These are phyloP conservation scores for Mortierella sp. DNA, from an alignment of 371 early-diverging fungal genomes.

Conservation along the genomic window DNA sequence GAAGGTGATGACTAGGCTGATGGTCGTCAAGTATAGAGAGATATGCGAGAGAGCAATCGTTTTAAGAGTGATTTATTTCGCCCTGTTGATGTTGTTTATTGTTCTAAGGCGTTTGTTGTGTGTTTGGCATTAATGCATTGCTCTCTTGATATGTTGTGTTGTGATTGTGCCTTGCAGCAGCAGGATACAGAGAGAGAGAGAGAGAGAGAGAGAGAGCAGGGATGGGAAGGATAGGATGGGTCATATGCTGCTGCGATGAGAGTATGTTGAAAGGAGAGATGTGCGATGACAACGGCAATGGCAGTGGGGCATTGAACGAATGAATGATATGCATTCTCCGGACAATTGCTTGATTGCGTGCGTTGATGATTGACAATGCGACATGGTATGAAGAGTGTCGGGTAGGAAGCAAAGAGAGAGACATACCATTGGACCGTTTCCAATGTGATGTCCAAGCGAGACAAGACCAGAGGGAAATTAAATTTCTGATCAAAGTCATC, in stretches of 20 bases:
- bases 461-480: background rate
- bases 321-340: too few relatives aligned
- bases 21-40: background rate
- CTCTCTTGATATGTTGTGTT: too few relatives aligned
- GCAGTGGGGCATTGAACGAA: too few relatives aligned
- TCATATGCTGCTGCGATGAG: too few relatives aligned
- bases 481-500: slow-evolving; percentile 3
- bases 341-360: too few relatives aligned
- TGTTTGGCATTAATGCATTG: too few relatives aligned
- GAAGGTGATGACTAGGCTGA: too few relatives aligned
- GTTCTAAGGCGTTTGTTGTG: background rate
- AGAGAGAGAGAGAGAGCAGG: background rate
- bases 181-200: background rate
- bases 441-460: background rate
- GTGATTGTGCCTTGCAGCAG: too few relatives aligned
- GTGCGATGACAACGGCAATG: too few relatives aligned
- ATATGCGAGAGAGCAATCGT: background rate
- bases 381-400: background rate
- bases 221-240: background rate
- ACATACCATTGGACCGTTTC: background rate
- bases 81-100: background rate
- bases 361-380: background rate
- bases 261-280: background rate
- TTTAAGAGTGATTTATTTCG: background rate
- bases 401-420: too few relatives aligned